Evolutionary conservation across 495 filamentous ascomycete genomes (phyloP).

Genomic region (Bathelium albidoporum): DNA sequence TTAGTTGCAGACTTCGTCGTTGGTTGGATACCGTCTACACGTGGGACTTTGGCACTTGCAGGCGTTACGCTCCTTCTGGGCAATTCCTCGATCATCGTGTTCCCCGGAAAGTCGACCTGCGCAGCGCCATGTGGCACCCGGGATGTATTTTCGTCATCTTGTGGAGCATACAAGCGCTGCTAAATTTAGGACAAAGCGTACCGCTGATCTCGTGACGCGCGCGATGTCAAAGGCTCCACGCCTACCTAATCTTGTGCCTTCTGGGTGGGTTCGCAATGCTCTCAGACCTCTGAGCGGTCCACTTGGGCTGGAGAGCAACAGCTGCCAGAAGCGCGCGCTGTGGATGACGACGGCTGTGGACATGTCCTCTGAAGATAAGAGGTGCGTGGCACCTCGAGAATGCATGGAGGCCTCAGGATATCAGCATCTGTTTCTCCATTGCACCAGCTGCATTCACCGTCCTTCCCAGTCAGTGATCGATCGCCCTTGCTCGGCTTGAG

Average conservation of each 20-base stretch:
- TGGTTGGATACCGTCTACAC: neutral
- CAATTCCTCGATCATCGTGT: neutral
- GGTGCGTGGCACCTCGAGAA: neutral
- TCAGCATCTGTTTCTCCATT: neutral
- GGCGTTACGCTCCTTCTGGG: neutral
- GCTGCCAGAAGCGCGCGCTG: neutral
- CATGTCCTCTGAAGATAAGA: neutral
- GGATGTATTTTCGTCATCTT: neutral
- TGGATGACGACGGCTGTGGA: neutral
- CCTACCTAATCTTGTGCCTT: neutral
- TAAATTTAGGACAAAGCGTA: conserved; percentile 1
- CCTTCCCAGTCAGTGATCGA: neutral
- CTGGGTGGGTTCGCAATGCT: neutral
- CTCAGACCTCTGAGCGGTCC: neutral
- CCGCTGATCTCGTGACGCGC: conserved; percentile 6
- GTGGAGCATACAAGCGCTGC: conserved; percentile 3
- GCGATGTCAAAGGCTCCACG: neutral
- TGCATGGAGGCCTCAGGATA: neutral
- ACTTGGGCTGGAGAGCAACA: neutral
- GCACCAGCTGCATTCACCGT: neutral
- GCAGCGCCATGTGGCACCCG: conserved; percentile 3
- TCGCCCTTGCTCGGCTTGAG: neutral
- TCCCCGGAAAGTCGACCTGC: neutral
- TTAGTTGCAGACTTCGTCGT: neutral
- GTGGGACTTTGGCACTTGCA: neutral